These are phyloP conservation scores for Psidium guajava DNA, from an alignment of 345 rosid species.

Conservation along the genomic window DNA sequence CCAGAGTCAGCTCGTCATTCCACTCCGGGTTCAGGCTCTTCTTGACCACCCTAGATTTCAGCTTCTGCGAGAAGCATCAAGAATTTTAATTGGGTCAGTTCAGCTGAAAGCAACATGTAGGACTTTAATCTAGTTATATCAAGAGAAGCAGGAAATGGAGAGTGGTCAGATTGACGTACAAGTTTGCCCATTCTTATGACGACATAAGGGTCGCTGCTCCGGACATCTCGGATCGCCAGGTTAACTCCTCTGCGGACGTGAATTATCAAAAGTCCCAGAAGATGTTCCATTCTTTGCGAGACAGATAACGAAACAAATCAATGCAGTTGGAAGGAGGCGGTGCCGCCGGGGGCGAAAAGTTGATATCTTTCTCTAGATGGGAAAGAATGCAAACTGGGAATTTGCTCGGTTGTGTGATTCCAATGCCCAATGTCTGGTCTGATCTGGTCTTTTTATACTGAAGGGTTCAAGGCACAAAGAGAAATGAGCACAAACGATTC, in stretches of 20 bases:
- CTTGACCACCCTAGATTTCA: slow-evolving; percentile 62
- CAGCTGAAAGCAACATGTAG: not conserved
- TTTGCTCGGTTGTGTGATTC: not conserved
- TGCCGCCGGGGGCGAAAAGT: not conserved
- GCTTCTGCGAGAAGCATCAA: slow-evolving; percentile 30
- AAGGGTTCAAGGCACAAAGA: not conserved
- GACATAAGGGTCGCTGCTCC: slow-evolving; percentile 2
- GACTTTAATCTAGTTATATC: not conserved
- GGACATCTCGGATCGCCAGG: slow-evolving; percentile 73
- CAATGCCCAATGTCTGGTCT: not conserved
- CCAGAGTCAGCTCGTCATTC: slow-evolving; percentile 68
- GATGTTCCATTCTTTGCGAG: slow-evolving; percentile 18
- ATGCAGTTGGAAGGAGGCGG: not conserved
- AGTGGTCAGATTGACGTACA: not conserved
- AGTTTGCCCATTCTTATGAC: not conserved
- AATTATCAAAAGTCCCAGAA: slow-evolving; percentile 57
- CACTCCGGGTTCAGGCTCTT: slow-evolving; percentile 57
- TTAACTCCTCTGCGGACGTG: slow-evolving; percentile 56
- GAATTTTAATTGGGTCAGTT: not conserved
- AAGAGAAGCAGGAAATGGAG: not conserved
- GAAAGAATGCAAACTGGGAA: not conserved
- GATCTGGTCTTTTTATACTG: not conserved
- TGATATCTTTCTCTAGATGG: not conserved
- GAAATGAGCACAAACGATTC: not conserved
- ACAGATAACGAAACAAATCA: not conserved